Evolutionary conservation across 1,284 basidiomycete genomes (phyloP).

Genomic region (Mycosarcoma maydis): DNA sequence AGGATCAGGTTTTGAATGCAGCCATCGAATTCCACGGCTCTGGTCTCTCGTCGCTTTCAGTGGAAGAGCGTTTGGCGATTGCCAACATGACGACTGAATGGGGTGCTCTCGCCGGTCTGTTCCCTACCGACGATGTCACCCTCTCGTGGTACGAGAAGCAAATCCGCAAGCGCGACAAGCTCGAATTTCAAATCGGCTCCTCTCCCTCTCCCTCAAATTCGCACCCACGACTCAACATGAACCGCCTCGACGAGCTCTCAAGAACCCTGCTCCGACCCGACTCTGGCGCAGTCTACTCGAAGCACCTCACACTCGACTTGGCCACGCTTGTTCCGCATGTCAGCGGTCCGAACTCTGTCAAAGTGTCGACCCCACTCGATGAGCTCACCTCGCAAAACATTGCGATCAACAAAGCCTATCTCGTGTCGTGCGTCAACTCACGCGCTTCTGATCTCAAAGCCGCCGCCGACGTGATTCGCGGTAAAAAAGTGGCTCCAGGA

Average conservation of each 20-base stretch:
- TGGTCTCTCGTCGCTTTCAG: conserved; percentile 80
- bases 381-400: conserved; percentile 79
- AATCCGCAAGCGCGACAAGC: conserved; percentile 79
- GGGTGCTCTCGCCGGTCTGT: conserved; percentile 95
- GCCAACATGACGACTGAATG: conserved; percentile 94
- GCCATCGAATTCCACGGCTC: conserved; percentile 98
- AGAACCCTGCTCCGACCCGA: conserved; percentile 79
- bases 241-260: conserved; percentile 73
- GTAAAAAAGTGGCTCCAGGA: conserved; percentile 81
- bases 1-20: conserved; percentile 97
- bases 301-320: conserved; percentile 90
- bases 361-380: conserved; percentile 89
- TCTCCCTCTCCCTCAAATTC: conserved; percentile 71
- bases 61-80: conserved; percentile 95
- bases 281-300: conserved; percentile 81
- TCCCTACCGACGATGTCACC: conserved; percentile 87
- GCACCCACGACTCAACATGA: conserved; percentile 86
- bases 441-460: conserved; percentile 93
- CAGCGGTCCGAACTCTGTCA: conserved; percentile 97
- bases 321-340: conserved; percentile 93
- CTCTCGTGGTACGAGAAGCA: conserved; percentile 88
- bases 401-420: conserved; percentile 94
- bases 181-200: conserved; percentile 75
- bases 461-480: conserved; percentile 86
- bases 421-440: conserved; percentile 98